Base-by-base conservation (phyloP, 108 stramenopile genomes). In the Skeletonema tropicum region DNA sequence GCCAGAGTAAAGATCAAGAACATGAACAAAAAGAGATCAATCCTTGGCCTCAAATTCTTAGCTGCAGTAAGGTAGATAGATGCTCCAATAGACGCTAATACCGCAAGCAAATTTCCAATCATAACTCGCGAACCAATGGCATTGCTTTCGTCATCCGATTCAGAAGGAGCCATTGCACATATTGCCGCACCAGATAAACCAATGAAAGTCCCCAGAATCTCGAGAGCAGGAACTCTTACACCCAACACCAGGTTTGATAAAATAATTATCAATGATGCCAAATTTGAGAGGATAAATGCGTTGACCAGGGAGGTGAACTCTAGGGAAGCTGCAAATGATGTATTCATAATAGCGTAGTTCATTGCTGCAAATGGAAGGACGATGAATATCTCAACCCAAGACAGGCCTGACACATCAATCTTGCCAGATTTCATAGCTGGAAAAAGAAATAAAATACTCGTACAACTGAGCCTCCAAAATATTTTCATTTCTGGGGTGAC, bases 241-340 rank as follows among this genome's bases (percentile, higher is more conserved):
- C 90, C 88, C 12, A 77, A 64, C 35, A 77, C 73, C 2, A 83
- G 17, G 60, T 87, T 88, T 21, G 85, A 84, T 12, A 82, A 31
- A 63, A 92, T 57, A 4, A 88, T 60, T 0, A 89, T 66, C 36
- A 92, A 49, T 19, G 85, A 79, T 60, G 76, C 65, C 30, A 69
- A 33, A 74, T 85, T 85, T 32, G 59, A 41, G 15, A 85, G 70
- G 60, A 88, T 73, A 30, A 85, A 77, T 41, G 88, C 88, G 66
- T 88, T 92, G 6, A 86, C 87, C 30, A 92, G 66, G 6, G 88
- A 65, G 0, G 90, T 89, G 62, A 83, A 84, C 10, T 79, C 74
- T 19, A 92, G 65, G 5, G 90, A 63, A 45, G 71, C 41, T 19
- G 70, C 83, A 71, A 89, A 92, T 11, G 71, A 31, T n/a, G 87